Evolutionary conservation across 176 grass and related monocot genomes (phyloP).

Genomic region (Elymus sibiricus): DNA sequence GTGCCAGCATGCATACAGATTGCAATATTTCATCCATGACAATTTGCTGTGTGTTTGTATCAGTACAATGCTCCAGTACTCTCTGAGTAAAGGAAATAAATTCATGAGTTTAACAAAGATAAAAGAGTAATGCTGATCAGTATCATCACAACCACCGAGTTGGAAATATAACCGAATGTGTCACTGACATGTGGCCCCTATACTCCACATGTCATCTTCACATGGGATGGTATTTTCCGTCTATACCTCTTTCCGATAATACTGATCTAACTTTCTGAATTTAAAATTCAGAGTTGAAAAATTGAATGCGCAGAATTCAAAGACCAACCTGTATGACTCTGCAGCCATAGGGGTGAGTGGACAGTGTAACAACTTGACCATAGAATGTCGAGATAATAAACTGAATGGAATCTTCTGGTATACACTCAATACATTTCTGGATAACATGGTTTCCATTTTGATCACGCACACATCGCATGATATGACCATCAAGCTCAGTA

Average conservation of each 20-base stretch:
- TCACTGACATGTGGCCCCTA: not conserved
- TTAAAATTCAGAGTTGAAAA: not conserved
- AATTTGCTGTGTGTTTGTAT: slow-evolving; percentile 69
- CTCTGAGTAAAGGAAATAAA: slow-evolving; percentile 48
- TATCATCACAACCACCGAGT: not conserved
- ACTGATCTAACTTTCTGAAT: not conserved
- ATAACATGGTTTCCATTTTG: slow-evolving; percentile 99
- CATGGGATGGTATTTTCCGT: not conserved
- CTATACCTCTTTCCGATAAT: not conserved
- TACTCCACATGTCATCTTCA: not conserved
- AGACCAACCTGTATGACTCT: slow-evolving; percentile 80
- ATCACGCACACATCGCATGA: slow-evolving; percentile 92
- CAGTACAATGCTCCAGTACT: slow-evolving; percentile 79
- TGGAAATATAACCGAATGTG: not conserved
- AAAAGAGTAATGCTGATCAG: not conserved
- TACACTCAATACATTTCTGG: slow-evolving; percentile 96
- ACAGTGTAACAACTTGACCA: slow-evolving; percentile 81
- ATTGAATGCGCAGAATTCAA: not conserved
- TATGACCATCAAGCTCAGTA: slow-evolving; percentile 73
- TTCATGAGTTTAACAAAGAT: slow-evolving; percentile 5
- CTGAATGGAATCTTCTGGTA: slow-evolving; percentile 74
- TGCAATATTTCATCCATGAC: slow-evolving; percentile 85
- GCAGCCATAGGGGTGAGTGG: slow-evolving; percentile 93
- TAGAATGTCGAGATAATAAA: slow-evolving; percentile 92
- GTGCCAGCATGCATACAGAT: slow-evolving; percentile 77